Evolutionary conservation across 176 grass and related monocot species (phyloP), one percentile per base, ranked within the genome.

Genomic region (Stipa capillata): DNA sequence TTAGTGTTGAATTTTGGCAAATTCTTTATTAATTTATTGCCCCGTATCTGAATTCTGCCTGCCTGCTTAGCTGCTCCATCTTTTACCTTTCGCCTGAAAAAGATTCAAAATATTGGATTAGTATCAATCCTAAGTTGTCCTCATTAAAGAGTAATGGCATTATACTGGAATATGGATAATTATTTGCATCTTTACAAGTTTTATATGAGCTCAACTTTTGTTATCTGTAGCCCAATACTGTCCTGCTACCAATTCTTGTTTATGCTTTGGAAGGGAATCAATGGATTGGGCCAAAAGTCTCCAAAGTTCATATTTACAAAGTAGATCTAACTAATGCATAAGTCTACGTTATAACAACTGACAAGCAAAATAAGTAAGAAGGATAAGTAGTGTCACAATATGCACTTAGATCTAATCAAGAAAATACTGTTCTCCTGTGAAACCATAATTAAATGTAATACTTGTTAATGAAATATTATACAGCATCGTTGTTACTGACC

Each of bases 391-490:
- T 7, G 18, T 63, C 15, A 60, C 27, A 58, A 62, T 35, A 39
- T 59, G 9, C 42, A 72, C 31, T 27, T 69, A 13, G 13, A 23
- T 63, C 37, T 68, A 27, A 34, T 65, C 24, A 16, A 77, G 60
- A 35, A 31, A 52, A 57, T 53, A 44, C 48, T 23, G 2, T 51
- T 74, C 7, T 21, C 16, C 33, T 21, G 48, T 65, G 37, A 58
- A 81, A 80, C 39, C 48, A 77, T 60, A 60, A 35, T 51, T 47
- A 77, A 45, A 45, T 59, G 20, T 35, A 54, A 47, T 36, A 58
- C n/a, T 39, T 86, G 12, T 66, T 47, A 37, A 58, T 79, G 54
- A 49, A n/a, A 33, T 51, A 32, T 75, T 62, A 78, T 51, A 25
- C 60, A 80, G 44, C 61, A 70, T 48, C 69, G 50, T 1, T 42